Evolutionary conservation across 2,329 filamentous ascomycete genomes (phyloP).

Genomic region (Simplicillium aogashimaense): DNA sequence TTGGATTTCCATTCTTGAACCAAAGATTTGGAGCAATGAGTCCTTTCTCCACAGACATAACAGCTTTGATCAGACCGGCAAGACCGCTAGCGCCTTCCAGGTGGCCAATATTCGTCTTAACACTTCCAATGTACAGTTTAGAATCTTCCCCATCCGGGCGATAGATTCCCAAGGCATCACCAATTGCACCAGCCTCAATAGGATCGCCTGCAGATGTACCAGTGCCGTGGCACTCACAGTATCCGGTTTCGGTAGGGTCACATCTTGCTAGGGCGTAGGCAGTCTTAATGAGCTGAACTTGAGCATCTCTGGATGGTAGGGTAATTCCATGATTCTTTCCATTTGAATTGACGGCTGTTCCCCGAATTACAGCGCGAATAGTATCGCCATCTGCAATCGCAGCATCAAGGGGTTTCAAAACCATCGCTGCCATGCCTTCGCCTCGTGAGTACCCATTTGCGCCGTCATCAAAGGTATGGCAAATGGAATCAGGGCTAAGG

Average conservation of each 20-base stretch:
- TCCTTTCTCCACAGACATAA: slow-evolving; percentile 17
- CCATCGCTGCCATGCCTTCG: slow-evolving; percentile 29
- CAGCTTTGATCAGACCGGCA: slow-evolving; percentile 18
- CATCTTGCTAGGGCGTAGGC: slow-evolving; percentile 22
- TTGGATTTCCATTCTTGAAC: slow-evolving; percentile 14
- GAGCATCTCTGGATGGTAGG: slow-evolving; percentile 22
- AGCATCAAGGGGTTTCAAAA: slow-evolving; percentile 30
- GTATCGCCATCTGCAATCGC: slow-evolving; percentile 34
- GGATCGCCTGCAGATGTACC: slow-evolving; percentile 33
- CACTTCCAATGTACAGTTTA: slow-evolving; percentile 16
- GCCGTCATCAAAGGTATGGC: slow-evolving; percentile 21
- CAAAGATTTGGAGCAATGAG: slow-evolving; percentile 17
- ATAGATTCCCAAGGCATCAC: slow-evolving; percentile 15
- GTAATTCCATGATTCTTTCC: slow-evolving; percentile 28
- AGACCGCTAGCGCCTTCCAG: slow-evolving; percentile 22
- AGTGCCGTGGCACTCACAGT: slow-evolving; percentile 33
- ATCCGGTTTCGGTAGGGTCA: slow-evolving; percentile 11
- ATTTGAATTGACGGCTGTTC: slow-evolving; percentile 23
- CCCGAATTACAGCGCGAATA: slow-evolving; percentile 23
- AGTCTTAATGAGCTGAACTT: slow-evolving; percentile 26
- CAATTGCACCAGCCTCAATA: slow-evolving; percentile 25
- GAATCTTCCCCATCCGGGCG: slow-evolving; percentile 3
- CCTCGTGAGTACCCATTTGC: slow-evolving; percentile 37
- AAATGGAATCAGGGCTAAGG: too few relatives aligned
- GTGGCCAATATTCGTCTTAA: slow-evolving; percentile 30